Evolutionary conservation across 176 grass and related monocot species (phyloP), one percentile per base, ranked within the genome.

Genomic region (Aegilops sharonensis): DNA sequence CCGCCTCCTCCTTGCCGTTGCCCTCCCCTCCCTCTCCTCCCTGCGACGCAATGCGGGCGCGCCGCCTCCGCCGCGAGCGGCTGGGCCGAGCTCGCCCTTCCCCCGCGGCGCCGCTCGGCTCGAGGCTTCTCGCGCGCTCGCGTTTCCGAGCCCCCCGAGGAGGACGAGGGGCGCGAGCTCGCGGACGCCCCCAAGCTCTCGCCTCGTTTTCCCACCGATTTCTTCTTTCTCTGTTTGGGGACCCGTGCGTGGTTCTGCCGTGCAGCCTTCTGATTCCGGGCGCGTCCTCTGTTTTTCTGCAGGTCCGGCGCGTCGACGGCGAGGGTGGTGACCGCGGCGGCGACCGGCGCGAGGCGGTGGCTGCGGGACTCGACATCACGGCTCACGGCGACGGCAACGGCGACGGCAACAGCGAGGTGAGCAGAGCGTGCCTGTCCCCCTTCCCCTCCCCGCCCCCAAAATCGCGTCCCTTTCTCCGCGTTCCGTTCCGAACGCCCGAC

Each of bases 321-420:
- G 6, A 21, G 21, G 54, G 54, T 57, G 15, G 57, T 34, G 70
- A 62, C 79, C 24, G 63, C 25, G 81, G 81, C 18, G 85, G 27
- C 68, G 43, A 83, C 31, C 56, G 82, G 82, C 81, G 68, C 86
- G 21, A 70, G 90, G 72, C 73, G 87, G 87, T 85, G 83, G 87
- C 84, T 89, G 29, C 84, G 90, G 35, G 79, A 80, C 79, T 84
- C 87, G 11, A 80, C 86, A 2, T 32, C 81, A 20, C 57, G 80
- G 68, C 75, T 73, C 0, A 2, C 50, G 7, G 5, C 82, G 39
- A 24, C 40, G 40, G 9, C 39, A 2, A 10, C 77, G 70, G 76
- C 82, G n/a, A n/a, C n/a, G n/a, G 61, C 27, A 7, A 36, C 35
- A 7, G n/a, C 72, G 67, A 77, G 84, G 90, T 89, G 79, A 92